Evolutionary conservation across 169 alveolate genomes (phyloP).

Genomic region (Plasmodium yoelii): DNA sequence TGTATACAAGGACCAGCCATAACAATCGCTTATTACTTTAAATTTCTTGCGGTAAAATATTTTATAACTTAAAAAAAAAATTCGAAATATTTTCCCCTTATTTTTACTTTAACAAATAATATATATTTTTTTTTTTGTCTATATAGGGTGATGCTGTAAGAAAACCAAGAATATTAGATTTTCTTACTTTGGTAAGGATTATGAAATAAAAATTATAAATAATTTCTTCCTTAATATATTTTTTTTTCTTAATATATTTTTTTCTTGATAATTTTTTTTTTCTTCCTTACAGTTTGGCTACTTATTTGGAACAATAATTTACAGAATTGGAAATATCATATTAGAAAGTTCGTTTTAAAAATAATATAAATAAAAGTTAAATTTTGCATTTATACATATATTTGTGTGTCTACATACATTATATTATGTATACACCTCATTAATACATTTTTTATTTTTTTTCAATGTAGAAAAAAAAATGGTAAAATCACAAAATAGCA

Average conservation of each 20-base stretch:
- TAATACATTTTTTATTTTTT: background rate
- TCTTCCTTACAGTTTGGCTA: slow-evolving; percentile 47
- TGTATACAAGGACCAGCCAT: slow-evolving; percentile 76
- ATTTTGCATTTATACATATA: background rate
- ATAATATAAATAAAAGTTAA: background rate
- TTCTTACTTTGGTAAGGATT: slow-evolving; percentile 49
- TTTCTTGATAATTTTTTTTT: slow-evolving; percentile 2
- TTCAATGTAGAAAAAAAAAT: slow-evolving; percentile 1
- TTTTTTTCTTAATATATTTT: background rate
- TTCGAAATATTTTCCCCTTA: background rate
- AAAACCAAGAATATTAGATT: slow-evolving; percentile 56
- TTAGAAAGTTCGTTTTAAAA: slow-evolving; percentile 25
- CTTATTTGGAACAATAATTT: slow-evolving; percentile 51
- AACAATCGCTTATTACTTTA: slow-evolving; percentile 67
- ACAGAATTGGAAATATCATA: slow-evolving; percentile 57
- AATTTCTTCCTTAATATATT: background rate
- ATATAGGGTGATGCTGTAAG: slow-evolving; percentile 63
- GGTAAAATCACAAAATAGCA: slow-evolving; percentile 23
- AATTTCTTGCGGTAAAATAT: slow-evolving; percentile 50
- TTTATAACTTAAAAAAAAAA: background rate
- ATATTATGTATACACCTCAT: background rate
- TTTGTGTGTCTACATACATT: background rate
- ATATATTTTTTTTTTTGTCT: background rate
- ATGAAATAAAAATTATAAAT: background rate
- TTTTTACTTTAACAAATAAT: background rate